Evolutionary conservation across 768 basidiomycete species (phyloP).

Genomic region (Auricularia auricula-judae): DNA sequence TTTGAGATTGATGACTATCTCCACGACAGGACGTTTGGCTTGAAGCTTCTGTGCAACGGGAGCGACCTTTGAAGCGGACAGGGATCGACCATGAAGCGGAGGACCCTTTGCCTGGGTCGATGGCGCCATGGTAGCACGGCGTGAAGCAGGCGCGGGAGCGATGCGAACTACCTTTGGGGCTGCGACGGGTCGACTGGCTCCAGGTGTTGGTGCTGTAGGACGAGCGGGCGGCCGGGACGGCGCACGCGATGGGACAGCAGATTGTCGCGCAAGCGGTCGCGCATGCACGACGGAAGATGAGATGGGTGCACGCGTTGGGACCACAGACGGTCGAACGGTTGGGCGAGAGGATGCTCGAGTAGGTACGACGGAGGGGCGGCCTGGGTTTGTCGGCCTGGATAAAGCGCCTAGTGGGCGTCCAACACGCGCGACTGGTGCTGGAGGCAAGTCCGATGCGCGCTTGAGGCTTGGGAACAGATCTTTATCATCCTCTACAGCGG

Average conservation of each 20-base stretch:
- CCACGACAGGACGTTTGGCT: not conserved
- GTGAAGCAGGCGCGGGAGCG: not conserved
- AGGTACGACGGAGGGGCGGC: not conserved
- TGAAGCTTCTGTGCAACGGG: too few relatives aligned
- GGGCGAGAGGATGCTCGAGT: not conserved
- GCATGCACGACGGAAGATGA: too few relatives aligned
- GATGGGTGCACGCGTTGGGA: not conserved
- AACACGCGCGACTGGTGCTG: not conserved
- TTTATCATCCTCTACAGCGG: not conserved
- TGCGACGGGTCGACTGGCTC: not conserved
- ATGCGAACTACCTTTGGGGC: not conserved
- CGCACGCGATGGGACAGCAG: not conserved
- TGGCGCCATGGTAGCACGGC: not conserved
- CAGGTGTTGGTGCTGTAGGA: not conserved
- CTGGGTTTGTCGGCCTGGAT: not conserved
- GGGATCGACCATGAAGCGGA: too few relatives aligned
- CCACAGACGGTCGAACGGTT: not conserved
- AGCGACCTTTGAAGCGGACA: too few relatives aligned
- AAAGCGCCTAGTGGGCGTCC: not conserved
- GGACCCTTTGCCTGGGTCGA: not conserved
- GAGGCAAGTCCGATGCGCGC: not conserved
- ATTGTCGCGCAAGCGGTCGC: not conserved
- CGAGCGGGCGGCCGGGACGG: not conserved
- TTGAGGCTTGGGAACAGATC: not conserved
- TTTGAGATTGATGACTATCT: not conserved